Evolutionary conservation across 306 rosid species (phyloP).

Genomic region (Quercus cerris): DNA sequence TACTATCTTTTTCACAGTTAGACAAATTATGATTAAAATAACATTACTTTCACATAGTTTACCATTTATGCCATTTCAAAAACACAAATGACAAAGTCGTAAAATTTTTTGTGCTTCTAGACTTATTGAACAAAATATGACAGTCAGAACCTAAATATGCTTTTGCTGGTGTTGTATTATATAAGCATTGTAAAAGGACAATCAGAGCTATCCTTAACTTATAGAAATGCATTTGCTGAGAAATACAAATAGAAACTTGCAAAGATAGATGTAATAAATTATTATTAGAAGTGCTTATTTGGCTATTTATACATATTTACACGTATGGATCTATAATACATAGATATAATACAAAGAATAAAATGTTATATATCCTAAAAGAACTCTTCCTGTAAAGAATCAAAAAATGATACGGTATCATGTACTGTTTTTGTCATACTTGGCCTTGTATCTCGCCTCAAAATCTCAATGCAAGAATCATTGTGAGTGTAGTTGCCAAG

Average conservation of each 20-base stretch:
- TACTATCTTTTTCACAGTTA: no score
- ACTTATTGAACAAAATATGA: no score
- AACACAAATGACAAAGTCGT: no score
- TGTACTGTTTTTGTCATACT: constrained; percentile 17
- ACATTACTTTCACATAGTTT: no score
- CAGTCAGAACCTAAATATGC: no score
- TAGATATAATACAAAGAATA: constrained; percentile 26
- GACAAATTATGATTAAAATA: no score
- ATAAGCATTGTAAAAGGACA: no score
- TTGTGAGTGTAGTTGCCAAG: constrained; percentile 15
- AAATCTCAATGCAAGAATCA: constrained; percentile 3
- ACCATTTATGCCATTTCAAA: no score
- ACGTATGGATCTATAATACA: constrained; percentile 23
- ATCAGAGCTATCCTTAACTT: not conserved
- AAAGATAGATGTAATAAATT: not conserved
- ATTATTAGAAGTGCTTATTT: not conserved
- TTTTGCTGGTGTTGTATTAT: no score
- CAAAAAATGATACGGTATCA: constrained; percentile 40
- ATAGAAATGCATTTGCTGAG: not conserved
- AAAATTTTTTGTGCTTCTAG: no score
- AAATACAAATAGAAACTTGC: not conserved
- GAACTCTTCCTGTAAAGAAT: constrained; percentile 45
- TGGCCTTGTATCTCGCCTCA: constrained; percentile 13
- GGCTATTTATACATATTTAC: constrained; percentile 31
- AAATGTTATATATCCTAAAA: constrained; percentile 39